Evolutionary conservation across 2,329 filamentous ascomycete genomes (phyloP).

Genomic region (Microdochium trichocladiopsis): DNA sequence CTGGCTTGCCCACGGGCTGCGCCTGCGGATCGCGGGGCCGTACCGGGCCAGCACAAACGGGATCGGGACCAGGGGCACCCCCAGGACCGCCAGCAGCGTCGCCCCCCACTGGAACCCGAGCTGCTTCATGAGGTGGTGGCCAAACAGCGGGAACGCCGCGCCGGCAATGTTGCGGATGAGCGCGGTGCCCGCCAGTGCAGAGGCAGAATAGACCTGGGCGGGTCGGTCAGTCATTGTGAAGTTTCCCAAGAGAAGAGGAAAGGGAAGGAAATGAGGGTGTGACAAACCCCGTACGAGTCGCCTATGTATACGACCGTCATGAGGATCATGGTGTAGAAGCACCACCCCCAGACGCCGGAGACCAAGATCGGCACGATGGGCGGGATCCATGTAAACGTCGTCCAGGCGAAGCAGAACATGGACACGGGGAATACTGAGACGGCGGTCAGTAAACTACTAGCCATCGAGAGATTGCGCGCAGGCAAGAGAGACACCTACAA

Average conservation of each 20-base stretch:
- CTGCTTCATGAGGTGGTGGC: slow-evolving; percentile 21
- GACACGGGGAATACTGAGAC: slow-evolving; percentile 20
- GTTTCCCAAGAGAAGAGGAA: no score
- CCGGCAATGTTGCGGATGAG: slow-evolving; percentile 29
- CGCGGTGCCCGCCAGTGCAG: slow-evolving; percentile 30
- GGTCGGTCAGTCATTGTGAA: not conserved
- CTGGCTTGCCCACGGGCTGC: slow-evolving; percentile 17
- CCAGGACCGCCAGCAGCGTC: slow-evolving; percentile 24
- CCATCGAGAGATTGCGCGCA: no score
- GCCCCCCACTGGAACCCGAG: slow-evolving; percentile 28
- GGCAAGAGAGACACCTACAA: slow-evolving; percentile 17
- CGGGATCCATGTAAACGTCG: slow-evolving; percentile 19
- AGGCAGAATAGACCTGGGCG: slow-evolving; percentile 27
- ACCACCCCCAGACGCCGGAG: slow-evolving; percentile 40
- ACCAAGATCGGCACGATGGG: slow-evolving; percentile 40
- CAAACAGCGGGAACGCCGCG: slow-evolving; percentile 29
- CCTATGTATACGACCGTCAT: slow-evolving; percentile 41
- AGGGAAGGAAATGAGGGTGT: no score
- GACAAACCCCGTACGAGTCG: slow-evolving; percentile 30
- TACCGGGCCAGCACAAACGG: slow-evolving; percentile 18
- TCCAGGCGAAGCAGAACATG: slow-evolving; percentile 29
- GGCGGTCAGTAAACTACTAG: no score
- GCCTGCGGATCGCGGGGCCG: slow-evolving; percentile 13
- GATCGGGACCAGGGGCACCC: slow-evolving; percentile 23
- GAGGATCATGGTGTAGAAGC: slow-evolving; percentile 41